These are phyloP conservation scores for Xylaria cubensis DNA, from an alignment of 495 filamentous ascomycete species.

Conservation along the genomic window DNA sequence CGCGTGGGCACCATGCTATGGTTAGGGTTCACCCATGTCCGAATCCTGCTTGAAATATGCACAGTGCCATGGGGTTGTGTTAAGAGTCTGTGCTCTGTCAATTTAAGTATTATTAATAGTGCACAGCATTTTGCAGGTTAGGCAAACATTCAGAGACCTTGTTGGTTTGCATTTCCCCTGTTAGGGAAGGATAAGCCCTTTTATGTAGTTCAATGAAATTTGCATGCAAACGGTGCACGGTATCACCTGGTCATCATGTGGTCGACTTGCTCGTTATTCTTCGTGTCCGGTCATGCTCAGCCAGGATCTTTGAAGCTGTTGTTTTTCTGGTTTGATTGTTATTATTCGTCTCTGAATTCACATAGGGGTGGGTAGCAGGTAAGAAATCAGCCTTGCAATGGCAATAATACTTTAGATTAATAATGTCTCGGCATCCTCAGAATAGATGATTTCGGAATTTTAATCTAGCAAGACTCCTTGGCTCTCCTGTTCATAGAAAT, in stretches of 20 bases:
- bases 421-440: neutral
- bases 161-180: neutral
- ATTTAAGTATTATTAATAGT: conserved; percentile 17
- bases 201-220: neutral
- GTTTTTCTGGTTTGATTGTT: neutral
- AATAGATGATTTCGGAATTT: neutral
- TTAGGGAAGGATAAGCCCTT: neutral
- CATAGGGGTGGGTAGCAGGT: neutral
- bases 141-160: neutral
- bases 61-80: neutral
- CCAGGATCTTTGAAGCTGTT: neutral
- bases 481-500: neutral
- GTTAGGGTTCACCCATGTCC: neutral
- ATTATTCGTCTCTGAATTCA: neutral
- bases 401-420: neutral
- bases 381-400: neutral
- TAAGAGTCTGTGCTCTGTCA: neutral
- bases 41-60: neutral
- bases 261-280: neutral
- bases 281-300: neutral
- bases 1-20: conserved; percentile 7
- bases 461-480: neutral
- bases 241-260: neutral
- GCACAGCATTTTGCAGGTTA: neutral
- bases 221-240: neutral